Evolutionary conservation across 1,284 basidiomycete genomes (phyloP).

Genomic region (Leccinum pallidistipes): DNA sequence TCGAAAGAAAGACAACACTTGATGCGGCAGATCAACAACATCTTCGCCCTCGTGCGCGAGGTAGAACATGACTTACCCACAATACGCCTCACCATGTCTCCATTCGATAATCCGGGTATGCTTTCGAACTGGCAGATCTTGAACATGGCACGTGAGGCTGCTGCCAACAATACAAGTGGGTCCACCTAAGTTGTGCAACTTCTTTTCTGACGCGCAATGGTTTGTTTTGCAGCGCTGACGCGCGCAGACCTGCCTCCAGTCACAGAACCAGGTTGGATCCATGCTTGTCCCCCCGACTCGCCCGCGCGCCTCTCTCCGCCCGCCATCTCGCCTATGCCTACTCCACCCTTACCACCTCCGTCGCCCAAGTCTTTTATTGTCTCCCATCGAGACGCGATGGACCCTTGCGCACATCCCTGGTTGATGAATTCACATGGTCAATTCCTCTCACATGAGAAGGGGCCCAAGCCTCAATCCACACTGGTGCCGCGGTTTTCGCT

Average conservation of each 20-base stretch:
- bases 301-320: constrained; percentile 16
- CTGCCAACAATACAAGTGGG: constrained; percentile 31
- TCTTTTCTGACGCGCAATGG: background rate
- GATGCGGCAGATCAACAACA: constrained; percentile 1
- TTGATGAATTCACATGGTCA: constrained; percentile 53
- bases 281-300: constrained; percentile 27
- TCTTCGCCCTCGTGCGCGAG: constrained; percentile 22
- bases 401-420: constrained; percentile 59
- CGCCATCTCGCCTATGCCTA: background rate
- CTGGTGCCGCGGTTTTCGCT: constrained; percentile 59
- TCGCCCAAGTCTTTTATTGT: constrained; percentile 52
- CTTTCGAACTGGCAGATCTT: constrained; percentile 30
- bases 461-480: constrained; percentile 47
- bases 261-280: constrained; percentile 22
- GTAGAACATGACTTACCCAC: constrained; percentile 28
- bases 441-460: constrained; percentile 52
- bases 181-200: background rate
- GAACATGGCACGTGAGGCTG: constrained; percentile 27
- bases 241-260: constrained; percentile 22
- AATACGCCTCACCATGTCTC: constrained; percentile 32
- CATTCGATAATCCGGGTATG: constrained; percentile 33
- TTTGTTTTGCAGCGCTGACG: constrained; percentile 24
- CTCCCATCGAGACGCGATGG: constrained; percentile 54
- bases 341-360: background rate
- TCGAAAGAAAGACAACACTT: background rate